These are phyloP conservation scores for Pneumocystis murina DNA, from an alignment of 1,139 yeast species.

Conservation along the genomic window DNA sequence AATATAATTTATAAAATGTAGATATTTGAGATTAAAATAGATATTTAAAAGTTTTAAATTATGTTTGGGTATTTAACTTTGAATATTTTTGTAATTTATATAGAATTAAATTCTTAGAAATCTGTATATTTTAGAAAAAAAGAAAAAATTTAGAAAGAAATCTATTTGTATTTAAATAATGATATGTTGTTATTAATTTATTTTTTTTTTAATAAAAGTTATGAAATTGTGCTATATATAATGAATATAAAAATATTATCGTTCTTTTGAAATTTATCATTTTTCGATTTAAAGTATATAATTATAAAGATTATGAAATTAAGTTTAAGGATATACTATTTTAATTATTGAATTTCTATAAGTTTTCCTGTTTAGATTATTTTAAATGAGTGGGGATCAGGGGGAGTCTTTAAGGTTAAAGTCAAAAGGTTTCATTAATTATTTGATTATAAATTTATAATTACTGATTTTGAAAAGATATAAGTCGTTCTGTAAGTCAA, in stretches of 20 bases:
- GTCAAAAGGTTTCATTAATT: not conserved
- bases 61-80: too few species aligned
- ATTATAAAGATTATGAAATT: not conserved
- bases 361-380: not conserved
- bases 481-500: not conserved
- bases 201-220: too few species aligned
- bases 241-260: too few species aligned
- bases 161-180: not conserved
- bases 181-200: not conserved
- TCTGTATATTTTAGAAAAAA: too few species aligned
- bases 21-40: not conserved
- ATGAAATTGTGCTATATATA: too few species aligned
- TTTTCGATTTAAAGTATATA: not conserved
- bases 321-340: not conserved
- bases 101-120: too few species aligned
- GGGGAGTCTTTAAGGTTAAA: not conserved
- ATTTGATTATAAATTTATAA: not conserved
- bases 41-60: too few species aligned
- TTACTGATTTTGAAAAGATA: not conserved
- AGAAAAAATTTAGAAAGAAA: too few species aligned
- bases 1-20: too few species aligned
- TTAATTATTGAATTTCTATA: not conserved
- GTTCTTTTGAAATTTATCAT: not conserved
- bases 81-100: not conserved
- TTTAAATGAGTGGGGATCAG: not conserved